Evolutionary conservation across 202 grass and related monocot genomes (phyloP).

Genomic region (Panicum hallii): DNA sequence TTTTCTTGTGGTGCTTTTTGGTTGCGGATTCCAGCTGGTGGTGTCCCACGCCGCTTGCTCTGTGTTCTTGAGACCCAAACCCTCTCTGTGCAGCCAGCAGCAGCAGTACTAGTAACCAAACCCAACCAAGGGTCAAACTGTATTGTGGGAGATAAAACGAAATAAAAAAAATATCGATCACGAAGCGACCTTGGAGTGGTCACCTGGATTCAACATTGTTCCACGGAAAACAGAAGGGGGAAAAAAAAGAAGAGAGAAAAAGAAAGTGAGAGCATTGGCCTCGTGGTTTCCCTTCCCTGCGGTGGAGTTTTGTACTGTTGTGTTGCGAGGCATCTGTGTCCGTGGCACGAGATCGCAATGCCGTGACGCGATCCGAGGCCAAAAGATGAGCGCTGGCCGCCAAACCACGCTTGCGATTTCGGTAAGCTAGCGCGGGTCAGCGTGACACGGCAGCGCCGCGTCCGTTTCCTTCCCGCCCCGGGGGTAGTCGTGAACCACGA

Average conservation of each 20-base stretch:
- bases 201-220: background rate
- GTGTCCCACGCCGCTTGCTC: background rate
- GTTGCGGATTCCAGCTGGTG: background rate
- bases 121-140: background rate
- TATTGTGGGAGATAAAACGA: background rate
- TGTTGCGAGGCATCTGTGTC: background rate
- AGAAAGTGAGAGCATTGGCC: background rate
- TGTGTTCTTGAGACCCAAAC: background rate
- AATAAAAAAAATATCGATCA: background rate
- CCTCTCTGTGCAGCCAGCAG: background rate
- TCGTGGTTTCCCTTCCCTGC: background rate
- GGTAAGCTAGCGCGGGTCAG: background rate
- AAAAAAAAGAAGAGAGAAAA: background rate
- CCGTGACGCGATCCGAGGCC: background rate
- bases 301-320: background rate
- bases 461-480: background rate
- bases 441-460: background rate
- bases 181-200: background rate
- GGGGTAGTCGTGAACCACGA: no score
- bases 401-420: background rate
- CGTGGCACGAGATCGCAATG: background rate
- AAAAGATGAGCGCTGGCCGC: background rate
- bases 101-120: no score
- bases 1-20: background rate
- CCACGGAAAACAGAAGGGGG: background rate